Base-by-base conservation (phyloP, 805 yeast genomes). In the Hanseniaspora lindneri region DNA sequence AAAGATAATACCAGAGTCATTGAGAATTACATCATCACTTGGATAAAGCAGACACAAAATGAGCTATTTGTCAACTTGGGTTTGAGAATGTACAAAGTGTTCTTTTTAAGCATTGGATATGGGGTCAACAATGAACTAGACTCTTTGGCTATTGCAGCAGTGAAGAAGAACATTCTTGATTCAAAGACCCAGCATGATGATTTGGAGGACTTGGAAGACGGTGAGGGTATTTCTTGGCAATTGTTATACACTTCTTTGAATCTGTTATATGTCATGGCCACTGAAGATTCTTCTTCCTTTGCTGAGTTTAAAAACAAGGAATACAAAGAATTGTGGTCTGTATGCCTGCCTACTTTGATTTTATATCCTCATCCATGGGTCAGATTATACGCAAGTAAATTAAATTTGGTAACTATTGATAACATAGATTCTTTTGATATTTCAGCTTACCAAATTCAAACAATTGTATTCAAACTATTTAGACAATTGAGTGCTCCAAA, bases 321-420 rank as follows among this genome's bases (percentile, higher is more conserved):
- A 2, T 69, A 66, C 55, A 68, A 64, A 40, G 17, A 23, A 0
- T 56, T 73, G 8, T 83, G 89, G 87, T 64, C 77, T 25, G 42
- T 37, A 14, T 21, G 42, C 16, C 28, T 44, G 14, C 49, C 49
- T 16, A 27, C 49, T 17, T 28, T 44, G 23, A 68, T 87, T 47
- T 66, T 88, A 44, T 88, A 76, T 60, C 96, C 96, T 2, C 96
- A 88, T 63, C 72, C 92, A 1, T 88, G 97, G 97, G 82, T 88
- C 6, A 75, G 96, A 56, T 68, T 82, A 51, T 65, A 73, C 4
- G 68, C 94, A 1, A 66, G 80, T 6, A 69, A 88, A 47, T 66
- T 85, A 29, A 60, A 79, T 34, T 79, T 80, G 1, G 57, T 64
- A 1, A 59, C 82, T 43, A 66, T 83, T 49, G 57, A 72, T 8